Evolutionary conservation across 208 protist species (phyloP).

Genomic region (Trypanosoma theileri): DNA sequence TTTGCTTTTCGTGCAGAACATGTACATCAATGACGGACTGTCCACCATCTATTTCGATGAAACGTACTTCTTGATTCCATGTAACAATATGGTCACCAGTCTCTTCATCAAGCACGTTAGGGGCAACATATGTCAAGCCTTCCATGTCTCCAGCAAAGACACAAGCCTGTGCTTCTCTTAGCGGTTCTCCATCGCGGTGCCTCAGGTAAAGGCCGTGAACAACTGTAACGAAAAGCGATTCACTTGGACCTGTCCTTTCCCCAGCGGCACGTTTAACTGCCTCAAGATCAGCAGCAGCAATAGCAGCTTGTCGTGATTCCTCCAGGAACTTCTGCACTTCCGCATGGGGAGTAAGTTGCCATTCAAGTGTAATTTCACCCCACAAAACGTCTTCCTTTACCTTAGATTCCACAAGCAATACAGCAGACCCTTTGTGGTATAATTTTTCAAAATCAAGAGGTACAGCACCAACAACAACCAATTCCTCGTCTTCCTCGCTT

Average conservation of each 20-base stretch:
- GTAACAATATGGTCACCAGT: conserved; percentile 48
- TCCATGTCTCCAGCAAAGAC: conserved; percentile 76
- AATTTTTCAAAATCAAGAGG: conserved; percentile 84
- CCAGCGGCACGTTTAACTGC: neutral
- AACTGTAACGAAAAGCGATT: conserved; percentile 82
- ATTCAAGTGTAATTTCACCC: conserved; percentile 87
- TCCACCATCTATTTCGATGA: conserved; percentile 63
- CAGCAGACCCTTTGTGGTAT: conserved; percentile 73
- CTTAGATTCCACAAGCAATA: conserved; percentile 88
- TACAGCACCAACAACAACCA: conserved; percentile 86
- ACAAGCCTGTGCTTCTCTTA: conserved; percentile 52
- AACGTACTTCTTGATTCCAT: conserved; percentile 90
- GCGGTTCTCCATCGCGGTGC: conserved; percentile 37
- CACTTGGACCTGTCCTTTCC: conserved; percentile 19
- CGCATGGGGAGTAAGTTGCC: conserved; percentile 31
- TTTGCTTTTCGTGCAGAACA: conserved; percentile 54
- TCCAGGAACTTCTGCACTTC: conserved; percentile 43
- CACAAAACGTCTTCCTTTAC: conserved; percentile 84
- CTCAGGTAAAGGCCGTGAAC: conserved; percentile 72
- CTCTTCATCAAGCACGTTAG: conserved; percentile 39
- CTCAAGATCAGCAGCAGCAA: conserved; percentile 23
- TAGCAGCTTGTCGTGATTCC: conserved; percentile 27
- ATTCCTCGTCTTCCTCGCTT: conserved; percentile 65
- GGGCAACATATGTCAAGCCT: conserved; percentile 61
- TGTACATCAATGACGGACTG: conserved; percentile 59